Evolutionary conservation across 495 filamentous ascomycete genomes (phyloP).

Genomic region (Daldinia caldariorum): DNA sequence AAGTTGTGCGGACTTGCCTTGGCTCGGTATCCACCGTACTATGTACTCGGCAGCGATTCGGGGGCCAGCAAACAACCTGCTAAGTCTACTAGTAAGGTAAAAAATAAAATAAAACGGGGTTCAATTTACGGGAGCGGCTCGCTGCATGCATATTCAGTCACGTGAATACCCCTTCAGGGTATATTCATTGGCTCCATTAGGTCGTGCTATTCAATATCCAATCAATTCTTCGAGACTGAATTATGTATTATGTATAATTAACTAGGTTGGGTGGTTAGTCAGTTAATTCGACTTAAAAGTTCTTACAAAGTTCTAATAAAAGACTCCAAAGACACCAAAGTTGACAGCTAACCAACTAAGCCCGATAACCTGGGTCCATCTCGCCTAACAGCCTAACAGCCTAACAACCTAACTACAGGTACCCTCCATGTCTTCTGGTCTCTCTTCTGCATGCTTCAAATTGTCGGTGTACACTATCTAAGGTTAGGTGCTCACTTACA

Average conservation of each 20-base stretch:
- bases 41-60: conserved; percentile 25
- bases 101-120: conserved; percentile 41
- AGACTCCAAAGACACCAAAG: conserved; percentile 4
- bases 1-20: conserved; percentile 1
- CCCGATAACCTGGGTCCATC: conserved; percentile 41
- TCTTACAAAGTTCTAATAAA: background rate
- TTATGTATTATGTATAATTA: too few species aligned
- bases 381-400: conserved; percentile 22
- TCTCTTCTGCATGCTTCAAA: conserved; percentile 23
- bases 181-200: conserved; percentile 43
- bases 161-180: conserved; percentile 36
- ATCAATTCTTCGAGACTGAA: conserved; percentile 15
- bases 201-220: conserved; percentile 20
- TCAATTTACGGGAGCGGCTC: conserved; percentile 50
- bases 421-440: conserved; percentile 7
- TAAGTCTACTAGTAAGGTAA: conserved; percentile 36
- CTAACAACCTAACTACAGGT: conserved; percentile 5
- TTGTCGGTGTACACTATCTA: conserved; percentile 36
- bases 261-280: too few species aligned
- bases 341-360: conserved; percentile 11
- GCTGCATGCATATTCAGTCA: conserved; percentile 51
- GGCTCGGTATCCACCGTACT: conserved; percentile 14
- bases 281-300: background rate
- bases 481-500: conserved; percentile 14
- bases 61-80: conserved; percentile 35